These are phyloP conservation scores for Fusarium sp. DNA, from an alignment of 2,329 filamentous ascomycete species.

Conservation along the genomic window DNA sequence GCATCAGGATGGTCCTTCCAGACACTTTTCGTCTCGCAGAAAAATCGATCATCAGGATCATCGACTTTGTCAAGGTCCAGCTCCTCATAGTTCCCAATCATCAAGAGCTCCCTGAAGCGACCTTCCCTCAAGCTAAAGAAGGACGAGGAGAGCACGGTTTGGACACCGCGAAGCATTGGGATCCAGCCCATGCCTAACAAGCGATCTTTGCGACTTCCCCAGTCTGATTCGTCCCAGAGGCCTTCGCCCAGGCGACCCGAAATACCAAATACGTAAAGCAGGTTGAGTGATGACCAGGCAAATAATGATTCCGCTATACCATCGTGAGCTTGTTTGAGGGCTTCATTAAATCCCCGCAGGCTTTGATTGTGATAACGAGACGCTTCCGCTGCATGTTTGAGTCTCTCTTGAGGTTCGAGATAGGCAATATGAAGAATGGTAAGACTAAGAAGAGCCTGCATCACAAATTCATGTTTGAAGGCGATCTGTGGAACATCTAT, in stretches of 20 bases:
- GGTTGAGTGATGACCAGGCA: conserved; percentile 10
- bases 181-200: conserved; percentile 7
- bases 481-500: not conserved
- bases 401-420: not conserved
- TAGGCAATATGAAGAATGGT: conserved; percentile 8
- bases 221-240: not conserved
- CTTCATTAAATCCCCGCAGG: not conserved
- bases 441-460: not conserved
- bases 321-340: accelerated
- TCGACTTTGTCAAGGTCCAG: not conserved
- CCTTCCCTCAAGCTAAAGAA: not conserved
- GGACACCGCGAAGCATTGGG: conserved; percentile 5
- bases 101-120: not conserved
- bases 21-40: not conserved
- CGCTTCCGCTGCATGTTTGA: not conserved
- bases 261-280: conserved; percentile 1
- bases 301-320: not conserved
- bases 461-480: not conserved
- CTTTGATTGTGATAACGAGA: conserved; percentile 1
- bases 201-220: not conserved
- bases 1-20: conserved; percentile 4
- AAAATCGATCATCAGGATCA: not conserved
- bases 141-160: not conserved
- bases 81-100: not conserved
- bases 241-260: conserved; percentile 10